Conservation (phyloP, 805 yeast species). For the Ogataea neopini region DNA sequence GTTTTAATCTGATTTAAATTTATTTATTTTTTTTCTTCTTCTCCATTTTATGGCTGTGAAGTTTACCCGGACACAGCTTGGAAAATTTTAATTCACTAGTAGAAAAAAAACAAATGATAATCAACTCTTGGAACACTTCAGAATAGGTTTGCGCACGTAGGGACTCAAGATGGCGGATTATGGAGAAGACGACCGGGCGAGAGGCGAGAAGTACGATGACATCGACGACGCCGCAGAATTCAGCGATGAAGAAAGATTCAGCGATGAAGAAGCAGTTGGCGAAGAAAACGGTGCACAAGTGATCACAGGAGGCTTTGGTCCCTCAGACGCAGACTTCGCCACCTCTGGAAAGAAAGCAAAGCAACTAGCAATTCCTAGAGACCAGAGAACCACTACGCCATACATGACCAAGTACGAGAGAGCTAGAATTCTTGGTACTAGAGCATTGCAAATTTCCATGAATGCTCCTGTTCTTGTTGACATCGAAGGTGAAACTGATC, state of each 20-base stretch:
- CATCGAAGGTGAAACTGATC: conserved; percentile 98
- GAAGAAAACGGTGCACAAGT: conserved; percentile 74
- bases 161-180: conserved; percentile 50
- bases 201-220: conserved; percentile 66
- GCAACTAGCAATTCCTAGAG: conserved; percentile 79
- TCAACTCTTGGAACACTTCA: neutral
- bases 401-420: conserved; percentile 99
- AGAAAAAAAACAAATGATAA: neutral
- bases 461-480: conserved; percentile 98
- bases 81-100: conserved; percentile 5
- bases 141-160: neutral
- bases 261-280: conserved; percentile 47
- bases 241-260: conserved; percentile 45
- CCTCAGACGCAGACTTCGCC: conserved; percentile 46
- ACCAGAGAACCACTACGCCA: conserved; percentile 91
- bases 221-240: conserved; percentile 56
- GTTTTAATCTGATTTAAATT: neutral
- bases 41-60: neutral
- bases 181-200: conserved; percentile 60
- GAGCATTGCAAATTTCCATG: conserved; percentile 96
- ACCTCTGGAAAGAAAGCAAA: conserved; percentile 40
- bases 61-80: conserved; percentile 1
- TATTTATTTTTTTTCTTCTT: neutral
- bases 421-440: conserved; percentile 95
- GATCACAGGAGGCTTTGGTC: conserved; percentile 68